Conservation (phyloP, 345 rosid genomes). For the Pistacia vera region DNA sequence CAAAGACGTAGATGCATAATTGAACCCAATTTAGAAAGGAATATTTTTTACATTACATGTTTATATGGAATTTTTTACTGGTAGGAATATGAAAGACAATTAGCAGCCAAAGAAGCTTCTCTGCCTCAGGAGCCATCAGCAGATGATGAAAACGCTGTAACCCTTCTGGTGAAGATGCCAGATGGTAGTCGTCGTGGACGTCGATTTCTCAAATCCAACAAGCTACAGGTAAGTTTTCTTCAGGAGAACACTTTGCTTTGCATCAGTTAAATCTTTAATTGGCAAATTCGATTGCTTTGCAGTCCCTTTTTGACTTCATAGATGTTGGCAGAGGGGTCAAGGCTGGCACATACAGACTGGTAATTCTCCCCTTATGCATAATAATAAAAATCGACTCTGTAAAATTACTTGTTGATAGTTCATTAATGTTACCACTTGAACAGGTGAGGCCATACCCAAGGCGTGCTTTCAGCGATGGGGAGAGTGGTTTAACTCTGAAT, state of each 20-base stretch:
- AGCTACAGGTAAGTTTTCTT: conserved; percentile 59
- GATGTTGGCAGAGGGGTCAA: conserved; percentile 86
- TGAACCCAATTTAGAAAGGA: not conserved
- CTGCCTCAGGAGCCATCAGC: conserved; percentile 86
- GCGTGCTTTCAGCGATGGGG: conserved; percentile 87
- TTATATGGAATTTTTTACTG: conserved; percentile 14
- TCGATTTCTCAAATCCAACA: conserved; percentile 83
- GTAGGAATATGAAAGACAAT: conserved; percentile 87
- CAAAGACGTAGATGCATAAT: not conserved
- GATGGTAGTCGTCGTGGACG: conserved; percentile 93
- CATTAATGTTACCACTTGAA: conserved; percentile 17
- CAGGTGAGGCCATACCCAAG: conserved; percentile 99
- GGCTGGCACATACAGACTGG: conserved; percentile 92
- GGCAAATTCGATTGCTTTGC: conserved; percentile 32
- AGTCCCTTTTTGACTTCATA: conserved; percentile 92
- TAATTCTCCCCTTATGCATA: conserved; percentile 27
- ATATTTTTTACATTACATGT: not conserved
- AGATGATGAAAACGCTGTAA: conserved; percentile 82
- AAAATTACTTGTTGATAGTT: too few species aligned
- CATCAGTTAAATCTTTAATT: not conserved
- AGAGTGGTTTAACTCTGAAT: conserved; percentile 58
- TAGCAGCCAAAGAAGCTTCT: conserved; percentile 90
- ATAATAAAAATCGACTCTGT: not conserved
- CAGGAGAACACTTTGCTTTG: not conserved
- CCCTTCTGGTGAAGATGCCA: conserved; percentile 91